Evolutionary conservation across 768 basidiomycete species (phyloP).

Genomic region (Hygrocybe coccinea): DNA sequence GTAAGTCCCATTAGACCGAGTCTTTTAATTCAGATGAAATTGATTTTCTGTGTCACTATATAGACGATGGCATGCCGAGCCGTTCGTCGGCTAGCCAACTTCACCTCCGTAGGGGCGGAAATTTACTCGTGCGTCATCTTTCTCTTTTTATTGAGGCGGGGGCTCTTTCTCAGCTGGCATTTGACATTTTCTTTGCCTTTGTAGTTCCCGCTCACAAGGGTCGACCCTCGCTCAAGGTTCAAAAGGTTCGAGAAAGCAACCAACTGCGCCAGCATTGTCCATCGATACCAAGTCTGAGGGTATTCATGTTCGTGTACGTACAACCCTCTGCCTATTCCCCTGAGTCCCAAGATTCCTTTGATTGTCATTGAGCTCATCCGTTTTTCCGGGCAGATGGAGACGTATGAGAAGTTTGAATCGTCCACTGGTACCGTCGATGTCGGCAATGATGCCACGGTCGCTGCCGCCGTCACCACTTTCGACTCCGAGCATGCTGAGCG

Average conservation of each 20-base stretch:
- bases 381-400: neutral
- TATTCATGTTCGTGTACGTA: constrained; percentile 39
- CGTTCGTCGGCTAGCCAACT: constrained; percentile 44
- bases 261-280: constrained; percentile 7
- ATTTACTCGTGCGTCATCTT: constrained; percentile 39
- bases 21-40: neutral
- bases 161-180: too few species aligned
- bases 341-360: neutral
- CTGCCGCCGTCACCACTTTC: neutral
- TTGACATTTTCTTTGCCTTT: neutral
- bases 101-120: constrained; percentile 28
- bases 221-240: constrained; percentile 58
- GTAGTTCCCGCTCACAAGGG: constrained; percentile 36
- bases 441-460: neutral
- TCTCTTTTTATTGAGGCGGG: too few species aligned
- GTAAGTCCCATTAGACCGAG: constrained; percentile 35
- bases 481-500: neutral
- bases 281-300: constrained; percentile 38
- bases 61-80: constrained; percentile 48
- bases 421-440: neutral
- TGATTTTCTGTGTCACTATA: neutral
- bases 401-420: neutral
- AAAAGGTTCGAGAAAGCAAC: constrained; percentile 21
- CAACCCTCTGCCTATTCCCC: neutral
- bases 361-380: too few species aligned